Evolutionary conservation across 2,329 filamentous ascomycete species (phyloP).

Genomic region (Corynespora cassiicola): DNA sequence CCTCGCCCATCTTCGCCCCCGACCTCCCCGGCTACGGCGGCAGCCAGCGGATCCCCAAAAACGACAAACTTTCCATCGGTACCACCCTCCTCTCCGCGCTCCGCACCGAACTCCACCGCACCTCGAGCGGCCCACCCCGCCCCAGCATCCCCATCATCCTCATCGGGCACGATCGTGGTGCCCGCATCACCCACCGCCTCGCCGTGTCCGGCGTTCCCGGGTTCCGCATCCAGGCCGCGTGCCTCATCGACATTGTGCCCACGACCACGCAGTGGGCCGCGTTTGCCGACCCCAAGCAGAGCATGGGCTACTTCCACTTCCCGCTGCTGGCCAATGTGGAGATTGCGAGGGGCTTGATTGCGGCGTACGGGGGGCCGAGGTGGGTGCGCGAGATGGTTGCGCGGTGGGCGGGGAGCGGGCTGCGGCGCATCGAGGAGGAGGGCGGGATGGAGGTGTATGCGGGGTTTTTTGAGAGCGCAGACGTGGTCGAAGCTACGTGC

Average conservation of each 20-base stretch:
- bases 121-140: slow-evolving; percentile 11
- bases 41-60: slow-evolving; percentile 27
- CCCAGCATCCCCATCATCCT: slow-evolving; percentile 39
- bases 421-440: slow-evolving; percentile 20
- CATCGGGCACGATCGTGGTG: slow-evolving; percentile 65
- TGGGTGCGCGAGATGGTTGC: slow-evolving; percentile 42
- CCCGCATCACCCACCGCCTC: slow-evolving; percentile 62
- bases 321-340: slow-evolving; percentile 62
- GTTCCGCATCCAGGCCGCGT: slow-evolving; percentile 44
- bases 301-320: slow-evolving; percentile 64
- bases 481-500: slow-evolving; percentile 57
- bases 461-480: slow-evolving; percentile 49
- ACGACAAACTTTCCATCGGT: slow-evolving; percentile 40
- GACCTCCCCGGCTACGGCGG: slow-evolving; percentile 43
- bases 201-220: slow-evolving; percentile 55
- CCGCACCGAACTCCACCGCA: slow-evolving; percentile 26
- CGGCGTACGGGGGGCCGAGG: slow-evolving; percentile 49
- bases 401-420: slow-evolving; percentile 45
- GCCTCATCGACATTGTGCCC: slow-evolving; percentile 48
- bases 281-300: slow-evolving; percentile 46
- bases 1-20: slow-evolving; percentile 34
- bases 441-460: slow-evolving; percentile 52
- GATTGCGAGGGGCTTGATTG: slow-evolving; percentile 60
- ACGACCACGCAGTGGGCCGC: slow-evolving; percentile 61
- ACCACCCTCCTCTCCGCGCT: slow-evolving; percentile 30